Evolutionary conservation across 106 monocot genomes (phyloP), one percentile per base, ranked within the genome.

Genomic region (Allium sativum): DNA sequence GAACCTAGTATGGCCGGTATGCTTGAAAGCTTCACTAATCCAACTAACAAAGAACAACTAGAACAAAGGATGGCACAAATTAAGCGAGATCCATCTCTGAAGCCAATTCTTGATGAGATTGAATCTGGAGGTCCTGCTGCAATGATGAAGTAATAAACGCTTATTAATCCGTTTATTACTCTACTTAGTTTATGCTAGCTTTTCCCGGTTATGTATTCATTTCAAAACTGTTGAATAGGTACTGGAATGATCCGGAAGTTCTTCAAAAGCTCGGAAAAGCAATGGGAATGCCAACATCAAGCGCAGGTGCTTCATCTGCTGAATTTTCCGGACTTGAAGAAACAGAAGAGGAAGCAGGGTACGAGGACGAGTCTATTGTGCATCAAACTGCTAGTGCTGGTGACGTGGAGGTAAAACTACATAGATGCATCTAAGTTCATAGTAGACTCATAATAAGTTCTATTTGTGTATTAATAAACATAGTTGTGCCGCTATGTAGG

Each of bases 21-120:
- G 95, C 61, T 95, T 19, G 90, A 87, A 18, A 87, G 52, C 47
- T 77, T 95, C 15, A 79, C 79, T 6, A 90, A 80, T 68, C 95
- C 90, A 22, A 21, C 79, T 12, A 60, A 75, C 19, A 87, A 72
- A 60, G 79, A 95, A 45, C 90, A 87, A 62, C 68, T 95, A 53
- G 87, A 95, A 69, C 83, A 87, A 62, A 76, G 79, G 15, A 90
- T 95, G 82, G 42, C 84, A 56, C 70, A 40, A 44, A 79, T 95
- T 52, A 95, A 84, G 75, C 77, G 87, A 20, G 95, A 95, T 74
- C 90, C 90, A 41, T 77, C 90, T 13, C 70, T 95, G 68, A 90
- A 95, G 71, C 77, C 87, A 52, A 90, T 95, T 72, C 79, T 95
- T 44, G 90, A 95, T 70, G 95, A 95, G 74, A 90, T 95, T 56